phyloP scores from a whole-genome alignment of 2,329 filamentous ascomycete genomes.

The Furcasterigmium furcatum region DNA sequence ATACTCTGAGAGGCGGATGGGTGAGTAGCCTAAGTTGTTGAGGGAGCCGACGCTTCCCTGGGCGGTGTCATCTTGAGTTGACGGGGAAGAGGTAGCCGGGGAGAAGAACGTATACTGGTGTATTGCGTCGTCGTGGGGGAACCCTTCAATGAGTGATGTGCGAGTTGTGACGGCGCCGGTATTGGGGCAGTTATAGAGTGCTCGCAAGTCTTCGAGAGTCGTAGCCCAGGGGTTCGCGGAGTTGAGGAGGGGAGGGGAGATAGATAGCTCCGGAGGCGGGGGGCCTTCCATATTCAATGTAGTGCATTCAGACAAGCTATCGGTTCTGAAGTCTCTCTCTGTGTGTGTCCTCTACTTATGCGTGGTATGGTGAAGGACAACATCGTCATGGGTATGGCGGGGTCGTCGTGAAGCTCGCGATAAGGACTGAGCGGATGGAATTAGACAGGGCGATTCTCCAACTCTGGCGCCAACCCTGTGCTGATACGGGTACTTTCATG shows the following conservation, averaged over 20 bases:
- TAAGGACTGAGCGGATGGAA: too few relatives aligned
- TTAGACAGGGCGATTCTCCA: too few relatives aligned
- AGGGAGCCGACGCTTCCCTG: slow-evolving; percentile 40
- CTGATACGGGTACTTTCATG: too few relatives aligned
- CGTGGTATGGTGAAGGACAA: too few relatives aligned
- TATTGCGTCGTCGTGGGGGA: slow-evolving; percentile 53
- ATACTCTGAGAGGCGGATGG: slow-evolving; percentile 56
- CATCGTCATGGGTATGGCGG: too few relatives aligned
- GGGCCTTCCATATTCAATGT: slow-evolving; percentile 11
- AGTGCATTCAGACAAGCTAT: too few relatives aligned
- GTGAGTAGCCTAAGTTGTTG: slow-evolving; percentile 75
- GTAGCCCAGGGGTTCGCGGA: slow-evolving; percentile 77
- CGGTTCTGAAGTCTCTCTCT: too few relatives aligned
- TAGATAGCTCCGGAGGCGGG: slow-evolving; percentile 30
- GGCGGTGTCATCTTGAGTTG: neutral
- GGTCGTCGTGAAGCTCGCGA: too few relatives aligned
- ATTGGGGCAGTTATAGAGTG: slow-evolving; percentile 56
- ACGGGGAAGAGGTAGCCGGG: slow-evolving; percentile 20
- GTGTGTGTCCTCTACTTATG: too few relatives aligned
- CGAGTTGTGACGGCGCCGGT: slow-evolving; percentile 75
- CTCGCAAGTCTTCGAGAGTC: slow-evolving; percentile 54
- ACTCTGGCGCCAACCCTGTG: too few relatives aligned
- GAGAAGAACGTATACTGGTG: slow-evolving; percentile 70
- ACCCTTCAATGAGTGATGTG: slow-evolving; percentile 64
- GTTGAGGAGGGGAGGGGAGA: slow-evolving; percentile 68